These are phyloP conservation scores for Lodderomyces metapsilosis DNA, from an alignment of 1,139 yeast species.

Conservation along the genomic window DNA sequence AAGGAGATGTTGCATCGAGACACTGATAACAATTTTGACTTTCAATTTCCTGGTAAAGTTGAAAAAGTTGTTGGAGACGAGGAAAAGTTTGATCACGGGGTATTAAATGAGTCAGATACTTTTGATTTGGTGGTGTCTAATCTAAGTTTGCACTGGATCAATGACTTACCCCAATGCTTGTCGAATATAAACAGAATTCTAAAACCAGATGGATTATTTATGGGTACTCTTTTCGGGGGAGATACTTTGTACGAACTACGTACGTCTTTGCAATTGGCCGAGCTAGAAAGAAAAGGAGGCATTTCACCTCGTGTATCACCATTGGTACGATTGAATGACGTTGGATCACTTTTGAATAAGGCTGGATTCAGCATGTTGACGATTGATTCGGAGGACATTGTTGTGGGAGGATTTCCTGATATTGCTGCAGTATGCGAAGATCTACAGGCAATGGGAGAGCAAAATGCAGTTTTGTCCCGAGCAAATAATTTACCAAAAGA, in stretches of 20 bases:
- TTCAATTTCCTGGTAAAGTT: slow-evolving; percentile 39
- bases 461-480: slow-evolving; percentile 63
- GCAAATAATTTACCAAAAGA: slow-evolving; percentile 61
- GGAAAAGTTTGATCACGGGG: slow-evolving; percentile 50
- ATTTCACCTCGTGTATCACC: slow-evolving; percentile 82
- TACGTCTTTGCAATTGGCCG: slow-evolving; percentile 79
- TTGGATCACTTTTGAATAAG: slow-evolving; percentile 67
- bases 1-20: slow-evolving; percentile 54
- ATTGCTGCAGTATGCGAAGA: slow-evolving; percentile 66
- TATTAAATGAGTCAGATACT: slow-evolving; percentile 36
- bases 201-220: slow-evolving; percentile 78
- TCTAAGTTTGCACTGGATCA: slow-evolving; percentile 80
- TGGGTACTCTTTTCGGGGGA: slow-evolving; percentile 84
- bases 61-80: slow-evolving; percentile 64
- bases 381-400: slow-evolving; percentile 80
- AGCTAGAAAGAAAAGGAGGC: slow-evolving; percentile 76
- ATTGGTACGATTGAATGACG: slow-evolving; percentile 72
- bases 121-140: slow-evolving; percentile 77
- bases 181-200: slow-evolving; percentile 57
- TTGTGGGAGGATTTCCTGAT: slow-evolving; percentile 78
- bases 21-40: slow-evolving; percentile 29
- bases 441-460: slow-evolving; percentile 81
- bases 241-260: slow-evolving; percentile 81
- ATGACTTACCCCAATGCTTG: slow-evolving; percentile 69
- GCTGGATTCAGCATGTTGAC: slow-evolving; percentile 82